Evolutionary conservation across 176 grass and related monocot genomes (phyloP).

Genomic region (Oryza officinalis): DNA sequence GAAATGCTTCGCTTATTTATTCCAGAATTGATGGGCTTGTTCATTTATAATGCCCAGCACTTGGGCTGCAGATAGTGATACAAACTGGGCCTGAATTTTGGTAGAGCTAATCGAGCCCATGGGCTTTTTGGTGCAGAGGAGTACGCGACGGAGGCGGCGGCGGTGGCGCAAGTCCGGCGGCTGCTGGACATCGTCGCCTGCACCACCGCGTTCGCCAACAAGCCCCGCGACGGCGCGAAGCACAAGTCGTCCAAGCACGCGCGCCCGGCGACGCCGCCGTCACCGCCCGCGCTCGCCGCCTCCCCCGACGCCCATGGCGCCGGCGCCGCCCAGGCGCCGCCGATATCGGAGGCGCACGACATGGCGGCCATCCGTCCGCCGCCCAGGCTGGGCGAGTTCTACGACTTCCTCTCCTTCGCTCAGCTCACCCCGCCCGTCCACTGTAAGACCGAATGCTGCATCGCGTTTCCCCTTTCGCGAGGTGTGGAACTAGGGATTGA

Average conservation of each 20-base stretch:
- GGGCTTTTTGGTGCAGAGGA: conserved; percentile 56
- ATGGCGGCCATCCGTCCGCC: conserved; percentile 84
- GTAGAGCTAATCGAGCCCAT: conserved; percentile 13
- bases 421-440: conserved; percentile 78
- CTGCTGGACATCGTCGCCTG: conserved; percentile 90
- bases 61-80: no score
- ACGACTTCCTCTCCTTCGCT: conserved; percentile 98
- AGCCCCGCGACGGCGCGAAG: conserved; percentile 54
- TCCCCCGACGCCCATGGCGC: conserved; percentile 29
- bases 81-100: neutral
- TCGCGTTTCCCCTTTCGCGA: neutral
- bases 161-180: conserved; percentile 79
- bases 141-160: conserved; percentile 66
- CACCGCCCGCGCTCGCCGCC: conserved; percentile 2
- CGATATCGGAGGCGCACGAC: conserved; percentile 89
- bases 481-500: neutral
- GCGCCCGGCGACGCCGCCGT: conserved; percentile 37
- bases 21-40: neutral
- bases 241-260: conserved; percentile 50
- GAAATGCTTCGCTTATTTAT: neutral
- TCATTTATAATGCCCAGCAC: neutral
- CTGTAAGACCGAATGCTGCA: conserved; percentile 48
- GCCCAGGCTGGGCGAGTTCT: conserved; percentile 89
- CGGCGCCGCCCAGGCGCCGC: conserved; percentile 26
- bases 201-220: conserved; percentile 86